Evolutionary conservation across 2,329 filamentous ascomycete species (phyloP), one percentile per base, ranked within the genome.

Genomic region (Xylaria sp.): DNA sequence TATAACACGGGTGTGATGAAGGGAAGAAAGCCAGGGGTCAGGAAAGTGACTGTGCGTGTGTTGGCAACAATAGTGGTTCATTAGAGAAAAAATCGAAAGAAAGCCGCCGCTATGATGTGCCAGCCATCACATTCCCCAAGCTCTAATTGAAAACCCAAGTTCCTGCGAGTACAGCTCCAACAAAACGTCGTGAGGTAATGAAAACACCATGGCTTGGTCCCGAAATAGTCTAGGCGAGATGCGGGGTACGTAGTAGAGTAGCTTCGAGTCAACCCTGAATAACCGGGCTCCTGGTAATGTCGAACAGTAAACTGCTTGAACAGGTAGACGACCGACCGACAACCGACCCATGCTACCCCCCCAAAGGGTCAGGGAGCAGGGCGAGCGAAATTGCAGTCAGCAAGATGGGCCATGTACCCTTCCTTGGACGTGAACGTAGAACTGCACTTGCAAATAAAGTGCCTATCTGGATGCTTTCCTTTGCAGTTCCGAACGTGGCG

Each of bases 361-460:
- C 11, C 3, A 36, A 36, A 1, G 34, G 34, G 2, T 36, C 34
- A 36, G 34, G 34, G 34, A 6, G 3, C 34, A 36, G 34, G 34
- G 11, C 34, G 34, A 7, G 34, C 6, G 34, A 36, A 36, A 36
- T 36, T 2, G 34, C 34, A 36, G 34, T 36, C 34, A 36, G 34
- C 34, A 11, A 56, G 32, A 21, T 61, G 58, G 21, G n/a, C 1
- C 2, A 53, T 8, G 39, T 53, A 47, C 21, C 19, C 32, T 21
- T 42, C 14, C 14, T 53, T 61, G 12, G 27, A 30, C 7, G 5
- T 6, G 6, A 8, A 30, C 1, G 5, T 3, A 9, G 24, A 53
- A 24, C n/a, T 3, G 11, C 58, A 61, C 21, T 61, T 61, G 34
- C 58, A 61, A 17, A 4, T 11, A n/a, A 53, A 61, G 14, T 45